Percentiles rank a stretch among this genome's conserved stretches.
phyloP scores from a whole-genome alignment of 2,329 filamentous ascomycete species.

The Aureobasidium sp. region DNA sequence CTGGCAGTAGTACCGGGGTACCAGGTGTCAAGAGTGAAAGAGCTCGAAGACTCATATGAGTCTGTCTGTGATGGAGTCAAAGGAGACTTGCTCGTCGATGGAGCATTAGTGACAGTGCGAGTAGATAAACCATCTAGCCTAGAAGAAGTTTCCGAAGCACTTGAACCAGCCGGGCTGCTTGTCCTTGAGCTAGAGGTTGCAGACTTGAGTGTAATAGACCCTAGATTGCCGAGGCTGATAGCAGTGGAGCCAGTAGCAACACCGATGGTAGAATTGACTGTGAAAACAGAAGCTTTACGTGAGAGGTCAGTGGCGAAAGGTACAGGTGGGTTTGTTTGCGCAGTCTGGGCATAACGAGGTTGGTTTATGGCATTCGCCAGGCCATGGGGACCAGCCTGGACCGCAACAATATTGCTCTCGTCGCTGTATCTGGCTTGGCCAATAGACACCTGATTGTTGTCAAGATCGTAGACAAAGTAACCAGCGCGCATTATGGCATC shows the following conservation, averaged over 20 bases:
- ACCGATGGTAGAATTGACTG: neutral
- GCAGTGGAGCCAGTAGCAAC: neutral
- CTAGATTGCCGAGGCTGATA: neutral
- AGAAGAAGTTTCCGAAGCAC: neutral
- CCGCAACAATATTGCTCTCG: neutral
- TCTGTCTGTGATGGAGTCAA: neutral
- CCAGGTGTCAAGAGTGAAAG: neutral
- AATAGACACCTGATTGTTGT: conserved; percentile 27
- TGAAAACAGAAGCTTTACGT: neutral
- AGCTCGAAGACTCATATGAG: neutral
- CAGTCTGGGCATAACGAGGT: neutral
- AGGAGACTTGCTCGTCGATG: neutral
- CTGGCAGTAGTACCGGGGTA: neutral
- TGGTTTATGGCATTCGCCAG: neutral
- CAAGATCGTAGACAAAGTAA: conserved; percentile 30
- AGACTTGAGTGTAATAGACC: neutral
- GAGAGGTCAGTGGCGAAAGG: neutral
- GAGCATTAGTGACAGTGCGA: no score
- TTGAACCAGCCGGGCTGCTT: neutral
- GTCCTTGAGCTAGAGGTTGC: neutral
- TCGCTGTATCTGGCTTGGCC: conserved; percentile 22
- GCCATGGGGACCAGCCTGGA: neutral
- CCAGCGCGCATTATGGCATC: conserved; percentile 28
- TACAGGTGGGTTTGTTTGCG: neutral
- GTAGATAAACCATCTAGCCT: no score